phyloP scores from a whole-genome alignment of 2,329 filamentous ascomycete species.

The Byssothecium circinans region DNA sequence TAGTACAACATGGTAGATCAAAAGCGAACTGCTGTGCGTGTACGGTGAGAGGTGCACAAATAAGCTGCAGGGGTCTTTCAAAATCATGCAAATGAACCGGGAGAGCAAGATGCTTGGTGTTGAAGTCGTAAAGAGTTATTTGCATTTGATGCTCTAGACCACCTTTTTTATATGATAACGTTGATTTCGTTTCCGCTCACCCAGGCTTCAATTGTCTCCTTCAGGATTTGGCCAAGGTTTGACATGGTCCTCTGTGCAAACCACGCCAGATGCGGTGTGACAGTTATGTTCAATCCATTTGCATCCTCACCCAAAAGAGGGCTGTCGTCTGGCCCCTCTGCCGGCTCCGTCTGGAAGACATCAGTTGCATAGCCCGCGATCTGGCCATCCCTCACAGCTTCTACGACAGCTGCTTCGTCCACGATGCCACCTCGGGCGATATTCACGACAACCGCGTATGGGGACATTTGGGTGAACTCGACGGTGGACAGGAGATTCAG shows the following conservation, averaged over 20 bases:
- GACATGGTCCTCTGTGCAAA: slow-evolving; percentile 52
- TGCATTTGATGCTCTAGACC: not conserved
- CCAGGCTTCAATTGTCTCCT: slow-evolving; percentile 53
- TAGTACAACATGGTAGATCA: too few species aligned
- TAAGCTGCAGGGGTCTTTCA: too few species aligned
- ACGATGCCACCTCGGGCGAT: slow-evolving; percentile 55
- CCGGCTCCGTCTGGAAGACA: slow-evolving; percentile 54
- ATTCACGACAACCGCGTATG: slow-evolving; percentile 52
- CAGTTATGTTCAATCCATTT: slow-evolving; percentile 52
- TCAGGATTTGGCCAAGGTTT: slow-evolving; percentile 50
- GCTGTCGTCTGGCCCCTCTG: slow-evolving; percentile 44
- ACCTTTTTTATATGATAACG: slow-evolving; percentile 32
- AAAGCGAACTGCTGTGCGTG: not conserved
- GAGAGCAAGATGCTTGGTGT: not conserved
- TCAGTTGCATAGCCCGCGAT: slow-evolving; percentile 56
- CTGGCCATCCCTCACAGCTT: slow-evolving; percentile 47
- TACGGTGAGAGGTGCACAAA: too few species aligned
- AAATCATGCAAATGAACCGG: too few species aligned
- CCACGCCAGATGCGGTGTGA: slow-evolving; percentile 60
- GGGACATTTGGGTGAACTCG: slow-evolving; percentile 51
- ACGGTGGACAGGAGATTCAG: slow-evolving; percentile 36
- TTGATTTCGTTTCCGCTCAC: slow-evolving; percentile 44
- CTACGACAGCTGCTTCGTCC: slow-evolving; percentile 52
- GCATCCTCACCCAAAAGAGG: slow-evolving; percentile 49
- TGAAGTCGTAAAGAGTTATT: not conserved